Base-by-base conservation (phyloP, 2,329 filamentous ascomycete species). In the Calonectria honghensis region DNA sequence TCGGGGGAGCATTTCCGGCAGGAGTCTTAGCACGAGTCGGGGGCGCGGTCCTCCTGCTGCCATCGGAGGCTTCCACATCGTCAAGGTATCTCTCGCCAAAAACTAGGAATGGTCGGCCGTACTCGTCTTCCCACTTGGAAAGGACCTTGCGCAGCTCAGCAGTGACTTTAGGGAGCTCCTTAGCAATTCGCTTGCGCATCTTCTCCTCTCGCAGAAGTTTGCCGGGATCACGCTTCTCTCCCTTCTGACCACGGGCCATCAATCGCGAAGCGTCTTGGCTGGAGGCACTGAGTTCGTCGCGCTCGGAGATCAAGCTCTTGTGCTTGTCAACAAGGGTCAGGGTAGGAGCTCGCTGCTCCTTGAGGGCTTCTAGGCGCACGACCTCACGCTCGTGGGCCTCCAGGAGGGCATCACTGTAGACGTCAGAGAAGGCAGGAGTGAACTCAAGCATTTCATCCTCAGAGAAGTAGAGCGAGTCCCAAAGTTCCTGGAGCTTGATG, bases 401-500 rank as follows among this genome's bases (percentile, higher is more conserved):
- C 0, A 99, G 91, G 13, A 99, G 90, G 6, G 97, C 97, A 84
- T 99, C 97, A 80, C 96, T 98, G 86, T 97, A 98, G 27, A 98
- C 96, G 83, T 98, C 97, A 14, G 96, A 98, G 84, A 98, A 98
- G 52, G 96, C 97, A 0, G 97, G 97, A 0, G 96, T 97, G 80
- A 99, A 99, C 79, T 98, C 96, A 72, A 98, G 91, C 96, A 98
- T 98, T 86, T 99, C 97, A 81, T 99, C 97, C 83, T 99, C 97
- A 0, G 95, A 98, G 82, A 97, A 96, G 87, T 97, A 98, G 1
- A 99, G 88, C 0, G 92, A 90, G 83, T 99, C 97, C 97, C 97
- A 99, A 0, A 99, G 91, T 82, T 97, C 96, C 84, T 98, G 96
- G 14, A 99, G 90, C 83, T 95, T 95, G 86, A 93, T 94, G 51